These are phyloP conservation scores for Vanrija humicola DNA, from an alignment of 1,284 basidiomycete species.

Conservation along the genomic window DNA sequence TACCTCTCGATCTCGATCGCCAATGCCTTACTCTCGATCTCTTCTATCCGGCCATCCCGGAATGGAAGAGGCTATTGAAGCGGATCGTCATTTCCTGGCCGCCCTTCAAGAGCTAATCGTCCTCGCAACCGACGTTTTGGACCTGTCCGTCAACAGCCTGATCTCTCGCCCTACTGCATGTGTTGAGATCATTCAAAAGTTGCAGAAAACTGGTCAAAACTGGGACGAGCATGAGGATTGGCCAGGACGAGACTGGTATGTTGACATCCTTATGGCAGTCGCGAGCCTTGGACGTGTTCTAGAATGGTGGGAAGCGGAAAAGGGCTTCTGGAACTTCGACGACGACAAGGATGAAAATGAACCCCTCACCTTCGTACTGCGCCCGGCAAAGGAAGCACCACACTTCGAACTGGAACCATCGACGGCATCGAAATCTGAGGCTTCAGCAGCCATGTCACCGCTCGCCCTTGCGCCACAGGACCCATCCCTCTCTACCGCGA, in stretches of 20 bases:
- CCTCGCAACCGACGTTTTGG: conserved; percentile 90
- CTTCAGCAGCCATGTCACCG: not conserved
- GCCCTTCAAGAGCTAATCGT: conserved; percentile 91
- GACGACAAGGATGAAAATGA: conserved; percentile 74
- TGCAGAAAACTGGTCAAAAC: conserved; percentile 83
- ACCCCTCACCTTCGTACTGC: conserved; percentile 81
- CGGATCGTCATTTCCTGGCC: conserved; percentile 59
- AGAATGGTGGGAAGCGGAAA: conserved; percentile 99
- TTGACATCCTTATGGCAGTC: conserved; percentile 92
- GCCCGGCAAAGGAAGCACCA: conserved; percentile 54
- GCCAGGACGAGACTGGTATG: conserved; percentile 98
- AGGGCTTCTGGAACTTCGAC: conserved; percentile 99
- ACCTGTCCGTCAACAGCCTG: conserved; percentile 81
- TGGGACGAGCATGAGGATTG: conserved; percentile 99
- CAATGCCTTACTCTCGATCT: conserved; percentile 69
- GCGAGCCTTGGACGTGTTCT: conserved; percentile 93
- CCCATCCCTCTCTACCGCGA: conserved; percentile 3
- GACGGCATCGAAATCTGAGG: not conserved
- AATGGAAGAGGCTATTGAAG: conserved; percentile 18
- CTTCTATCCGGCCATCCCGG: conserved; percentile 12
- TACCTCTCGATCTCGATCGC: conserved; percentile 90
- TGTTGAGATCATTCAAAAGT: conserved; percentile 78
- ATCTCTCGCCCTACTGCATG: conserved; percentile 80
- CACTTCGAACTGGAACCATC: conserved; percentile 12
- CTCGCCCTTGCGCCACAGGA: conserved; percentile 3